These are phyloP conservation scores for Cucumis cinereus DNA, from an alignment of 306 rosid genomes.

Conservation along the genomic window DNA sequence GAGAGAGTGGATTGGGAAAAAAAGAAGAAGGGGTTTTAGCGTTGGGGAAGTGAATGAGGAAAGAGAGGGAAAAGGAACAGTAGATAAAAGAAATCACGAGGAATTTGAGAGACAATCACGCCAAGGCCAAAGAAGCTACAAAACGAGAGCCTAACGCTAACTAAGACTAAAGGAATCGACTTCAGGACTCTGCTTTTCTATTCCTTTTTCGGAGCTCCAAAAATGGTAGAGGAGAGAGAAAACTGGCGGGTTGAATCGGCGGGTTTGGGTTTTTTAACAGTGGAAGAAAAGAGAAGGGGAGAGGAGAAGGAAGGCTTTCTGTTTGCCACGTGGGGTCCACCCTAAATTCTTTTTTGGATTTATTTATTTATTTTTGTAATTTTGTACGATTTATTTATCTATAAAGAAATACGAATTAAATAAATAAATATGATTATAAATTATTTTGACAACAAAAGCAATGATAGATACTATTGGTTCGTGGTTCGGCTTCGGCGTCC, in stretches of 20 bases:
- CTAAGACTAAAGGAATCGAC: neutral
- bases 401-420: neutral
- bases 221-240: conserved; percentile 19
- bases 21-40: conserved; percentile 15
- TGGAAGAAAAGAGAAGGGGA: neutral
- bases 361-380: too few relatives aligned
- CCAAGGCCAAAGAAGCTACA: conserved; percentile 3
- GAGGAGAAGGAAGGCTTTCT: neutral
- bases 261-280: neutral
- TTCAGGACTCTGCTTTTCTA: neutral
- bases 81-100: conserved; percentile 47
- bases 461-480: neutral
- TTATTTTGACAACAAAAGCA: neutral
- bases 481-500: neutral
- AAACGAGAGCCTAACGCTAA: neutral
- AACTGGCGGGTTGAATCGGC: neutral
- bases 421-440: neutral
- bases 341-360: neutral
- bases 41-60: conserved; percentile 21
- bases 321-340: neutral
- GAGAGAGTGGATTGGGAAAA: neutral
- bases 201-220: neutral
- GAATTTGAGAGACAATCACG: conserved; percentile 23
- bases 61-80: conserved; percentile 7
- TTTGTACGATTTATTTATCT: too few relatives aligned